Conservation (phyloP, 148 eudicot genomes). For the Vaccinium corymbosum region DNA sequence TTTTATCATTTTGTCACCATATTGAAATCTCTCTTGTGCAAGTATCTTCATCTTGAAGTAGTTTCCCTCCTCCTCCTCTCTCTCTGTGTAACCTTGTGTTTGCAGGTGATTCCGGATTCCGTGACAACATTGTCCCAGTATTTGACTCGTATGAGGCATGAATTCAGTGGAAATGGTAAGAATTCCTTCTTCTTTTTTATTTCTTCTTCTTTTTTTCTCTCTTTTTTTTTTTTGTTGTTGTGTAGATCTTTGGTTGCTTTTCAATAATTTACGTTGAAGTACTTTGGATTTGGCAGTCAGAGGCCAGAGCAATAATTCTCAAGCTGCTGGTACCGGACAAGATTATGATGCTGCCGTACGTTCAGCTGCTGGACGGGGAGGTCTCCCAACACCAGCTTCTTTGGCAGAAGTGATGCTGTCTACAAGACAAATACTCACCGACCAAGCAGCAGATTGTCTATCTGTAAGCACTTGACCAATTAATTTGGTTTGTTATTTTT, state of each 20-base stretch:
- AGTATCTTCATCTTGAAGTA: slow-evolving; percentile 4
- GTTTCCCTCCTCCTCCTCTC: not conserved
- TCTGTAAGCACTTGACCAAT: slow-evolving; percentile 23
- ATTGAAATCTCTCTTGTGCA: not conserved
- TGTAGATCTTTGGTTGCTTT: not conserved
- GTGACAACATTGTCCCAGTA: slow-evolving; percentile 75
- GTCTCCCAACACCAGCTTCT: slow-evolving; percentile 43
- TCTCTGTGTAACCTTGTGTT: slow-evolving; percentile 2
- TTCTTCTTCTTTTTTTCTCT: slow-evolving; percentile 3
- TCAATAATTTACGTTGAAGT: not conserved
- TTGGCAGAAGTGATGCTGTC: slow-evolving; percentile 46
- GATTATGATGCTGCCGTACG: slow-evolving; percentile 31
- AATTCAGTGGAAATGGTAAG: slow-evolving; percentile 55
- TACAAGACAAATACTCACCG: slow-evolving; percentile 36
- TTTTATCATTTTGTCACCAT: not conserved
- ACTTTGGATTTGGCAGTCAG: slow-evolving; percentile 26
- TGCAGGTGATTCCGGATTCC: slow-evolving; percentile 84
- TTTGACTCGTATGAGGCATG: slow-evolving; percentile 63
- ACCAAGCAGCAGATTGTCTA: slow-evolving; percentile 39
- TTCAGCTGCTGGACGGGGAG: slow-evolving; percentile 28
- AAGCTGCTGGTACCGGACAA: slow-evolving; percentile 35
- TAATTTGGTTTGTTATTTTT: not conserved
- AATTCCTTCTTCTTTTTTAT: not conserved
- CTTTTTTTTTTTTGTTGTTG: not conserved
- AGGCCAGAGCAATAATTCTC: slow-evolving; percentile 33